Percentiles rank a stretch among this genome's conserved stretches.
phyloP scores from a whole-genome alignment of 2,329 filamentous ascomycete genomes.

The Cytospora chrysosperma region DNA sequence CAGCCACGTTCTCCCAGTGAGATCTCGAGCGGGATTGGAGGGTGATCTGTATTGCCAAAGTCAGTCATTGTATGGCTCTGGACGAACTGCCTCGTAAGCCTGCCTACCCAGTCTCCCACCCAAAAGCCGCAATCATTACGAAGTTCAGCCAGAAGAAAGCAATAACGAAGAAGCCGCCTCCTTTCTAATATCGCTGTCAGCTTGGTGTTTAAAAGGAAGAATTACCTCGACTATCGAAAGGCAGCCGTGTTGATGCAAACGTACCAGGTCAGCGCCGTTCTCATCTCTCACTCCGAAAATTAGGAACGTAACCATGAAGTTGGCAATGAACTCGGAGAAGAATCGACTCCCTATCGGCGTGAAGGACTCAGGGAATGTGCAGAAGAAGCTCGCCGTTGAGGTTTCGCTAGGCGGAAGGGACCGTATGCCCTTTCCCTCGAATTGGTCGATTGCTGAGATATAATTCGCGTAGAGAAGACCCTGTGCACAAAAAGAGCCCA shows the following conservation, averaged over 20 bases:
- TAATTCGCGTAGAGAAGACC: constrained; percentile 13
- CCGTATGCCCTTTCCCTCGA: constrained; percentile 5
- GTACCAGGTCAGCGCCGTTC: constrained; percentile 12
- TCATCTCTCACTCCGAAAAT: constrained; percentile 1
- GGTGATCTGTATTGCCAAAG: neutral
- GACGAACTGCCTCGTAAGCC: neutral
- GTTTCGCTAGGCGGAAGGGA: constrained; percentile 2
- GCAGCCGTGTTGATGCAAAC: too few species aligned
- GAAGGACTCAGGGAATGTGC: constrained; percentile 11
- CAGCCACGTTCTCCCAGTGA: constrained; percentile 4
- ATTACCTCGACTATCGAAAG: too few species aligned
- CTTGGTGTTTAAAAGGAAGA: neutral
- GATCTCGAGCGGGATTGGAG: constrained; percentile 6
- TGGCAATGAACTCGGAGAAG: constrained; percentile 12
- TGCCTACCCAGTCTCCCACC: constrained; percentile 10
- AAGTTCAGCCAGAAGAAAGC: constrained; percentile 12
- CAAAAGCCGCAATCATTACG: constrained; percentile 6
- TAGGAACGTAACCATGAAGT: constrained; percentile 4
- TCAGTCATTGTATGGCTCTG: neutral
- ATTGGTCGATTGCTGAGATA: constrained; percentile 9
- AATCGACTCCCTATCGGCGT: constrained; percentile 2
- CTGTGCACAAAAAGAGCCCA: constrained; percentile 6
- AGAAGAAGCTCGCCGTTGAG: constrained; percentile 11
- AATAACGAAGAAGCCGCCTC: constrained; percentile 3
- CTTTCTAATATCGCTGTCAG: neutral